Conservation (phyloP, 306 rosid genomes). For the Mucuna pruriens region DNA sequence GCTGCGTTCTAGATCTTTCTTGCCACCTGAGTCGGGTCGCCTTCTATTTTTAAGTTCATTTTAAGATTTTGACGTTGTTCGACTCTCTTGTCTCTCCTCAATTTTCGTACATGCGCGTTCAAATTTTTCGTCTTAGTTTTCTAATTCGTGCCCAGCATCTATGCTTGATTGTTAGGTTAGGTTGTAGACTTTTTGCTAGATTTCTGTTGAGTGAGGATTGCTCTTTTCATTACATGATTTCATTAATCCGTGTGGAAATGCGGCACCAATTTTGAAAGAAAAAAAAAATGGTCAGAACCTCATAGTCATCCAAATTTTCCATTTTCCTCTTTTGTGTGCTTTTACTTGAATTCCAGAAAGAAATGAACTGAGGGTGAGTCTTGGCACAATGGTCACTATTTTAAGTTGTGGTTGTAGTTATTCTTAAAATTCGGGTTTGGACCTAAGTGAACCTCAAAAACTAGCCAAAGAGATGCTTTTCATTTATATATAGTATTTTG, state of each 20-base stretch:
- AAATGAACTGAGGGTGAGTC: too few species aligned
- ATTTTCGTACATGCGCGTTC: background rate
- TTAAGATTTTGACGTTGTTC: background rate
- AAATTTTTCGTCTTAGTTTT: background rate
- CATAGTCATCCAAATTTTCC: too few species aligned
- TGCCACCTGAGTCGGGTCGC: too few species aligned
- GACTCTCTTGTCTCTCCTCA: slow-evolving; percentile 19
- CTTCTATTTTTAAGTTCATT: background rate
- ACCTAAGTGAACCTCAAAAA: too few species aligned
- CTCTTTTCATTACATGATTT: background rate
- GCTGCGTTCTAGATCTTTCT: too few species aligned
- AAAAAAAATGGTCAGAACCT: background rate
- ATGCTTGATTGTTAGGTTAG: background rate
- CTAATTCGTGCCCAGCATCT: too few species aligned
- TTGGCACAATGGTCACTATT: background rate
- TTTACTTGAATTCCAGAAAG: too few species aligned
- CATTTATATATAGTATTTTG: too few species aligned
- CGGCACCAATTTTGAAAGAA: background rate
- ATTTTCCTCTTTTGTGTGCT: too few species aligned
- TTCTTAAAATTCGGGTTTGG: too few species aligned
- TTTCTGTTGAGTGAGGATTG: background rate
- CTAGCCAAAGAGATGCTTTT: too few species aligned
- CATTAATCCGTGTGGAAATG: background rate
- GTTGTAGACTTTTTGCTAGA: background rate
- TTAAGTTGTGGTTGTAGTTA: background rate